Conservation (phyloP, 2,329 filamentous ascomycete species). For the Coniochaeta prunicola region DNA sequence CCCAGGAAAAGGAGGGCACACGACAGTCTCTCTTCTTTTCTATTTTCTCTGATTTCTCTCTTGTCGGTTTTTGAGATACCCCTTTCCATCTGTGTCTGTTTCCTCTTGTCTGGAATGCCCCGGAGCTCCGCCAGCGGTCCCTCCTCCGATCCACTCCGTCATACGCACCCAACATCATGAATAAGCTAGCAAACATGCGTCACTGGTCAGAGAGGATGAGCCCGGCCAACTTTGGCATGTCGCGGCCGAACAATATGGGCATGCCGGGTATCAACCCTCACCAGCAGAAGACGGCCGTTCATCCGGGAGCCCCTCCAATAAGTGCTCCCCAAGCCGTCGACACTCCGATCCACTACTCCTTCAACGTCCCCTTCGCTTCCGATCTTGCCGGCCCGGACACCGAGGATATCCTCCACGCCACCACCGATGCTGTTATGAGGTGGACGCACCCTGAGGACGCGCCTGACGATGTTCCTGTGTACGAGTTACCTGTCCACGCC, state of each 20-base stretch:
- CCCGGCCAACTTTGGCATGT: constrained; percentile 56
- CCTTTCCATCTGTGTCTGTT: constrained; percentile 28
- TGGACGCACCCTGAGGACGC: constrained; percentile 92
- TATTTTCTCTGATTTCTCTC: constrained; percentile 13
- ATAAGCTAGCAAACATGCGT: constrained; percentile 66
- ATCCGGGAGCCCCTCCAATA: constrained; percentile 44
- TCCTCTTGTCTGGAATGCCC: constrained; percentile 2
- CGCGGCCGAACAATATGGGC: constrained; percentile 42
- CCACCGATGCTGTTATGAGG: constrained; percentile 74
- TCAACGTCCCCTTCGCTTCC: constrained; percentile 94
- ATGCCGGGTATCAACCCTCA: constrained; percentile 51
- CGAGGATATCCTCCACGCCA: constrained; percentile 92
- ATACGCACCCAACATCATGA: constrained; percentile 43
- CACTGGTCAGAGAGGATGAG: constrained; percentile 66
- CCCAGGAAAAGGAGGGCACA: constrained; percentile 14
- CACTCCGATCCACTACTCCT: constrained; percentile 80
- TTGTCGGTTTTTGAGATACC: constrained; percentile 23
- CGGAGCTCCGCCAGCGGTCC: neutral
- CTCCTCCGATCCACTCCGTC: constrained; percentile 3
- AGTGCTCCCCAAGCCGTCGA: constrained; percentile 66
- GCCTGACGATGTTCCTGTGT: constrained; percentile 73
- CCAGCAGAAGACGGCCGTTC: constrained; percentile 34
- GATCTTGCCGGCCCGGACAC: constrained; percentile 87
- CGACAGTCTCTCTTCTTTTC: constrained; percentile 13
- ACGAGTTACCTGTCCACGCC: constrained; percentile 86